These are phyloP conservation scores for Leishmania mexicana DNA, from an alignment of 208 protist genomes.

Conservation along the genomic window DNA sequence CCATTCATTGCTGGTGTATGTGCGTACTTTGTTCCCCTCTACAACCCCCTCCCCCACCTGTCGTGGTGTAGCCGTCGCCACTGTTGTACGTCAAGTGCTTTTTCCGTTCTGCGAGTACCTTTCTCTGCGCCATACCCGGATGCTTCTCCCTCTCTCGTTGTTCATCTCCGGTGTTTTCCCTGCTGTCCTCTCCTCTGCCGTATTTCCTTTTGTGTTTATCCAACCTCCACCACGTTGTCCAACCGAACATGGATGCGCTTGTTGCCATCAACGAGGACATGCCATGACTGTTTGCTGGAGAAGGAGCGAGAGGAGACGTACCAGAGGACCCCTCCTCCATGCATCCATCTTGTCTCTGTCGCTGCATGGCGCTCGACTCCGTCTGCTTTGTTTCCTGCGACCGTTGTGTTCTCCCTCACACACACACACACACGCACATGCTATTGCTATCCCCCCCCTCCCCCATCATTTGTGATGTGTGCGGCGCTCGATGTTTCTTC, in stretches of 20 bases:
- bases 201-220: neutral
- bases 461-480: no score
- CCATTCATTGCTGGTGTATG: neutral
- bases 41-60: neutral
- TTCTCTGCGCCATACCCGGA: no score
- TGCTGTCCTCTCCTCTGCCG: neutral
- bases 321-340: neutral
- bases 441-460: no score
- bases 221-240: no score
- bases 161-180: neutral
- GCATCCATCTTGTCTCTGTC: neutral
- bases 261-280: no score
- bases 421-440: constrained; percentile 1
- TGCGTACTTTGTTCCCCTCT: neutral
- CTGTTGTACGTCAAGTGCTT: neutral
- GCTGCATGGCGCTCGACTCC: neutral
- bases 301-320: neutral
- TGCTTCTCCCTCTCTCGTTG: no score
- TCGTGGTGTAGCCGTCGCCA: neutral
- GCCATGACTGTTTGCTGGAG: neutral
- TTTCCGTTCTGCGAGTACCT: neutral
- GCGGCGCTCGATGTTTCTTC: no score
- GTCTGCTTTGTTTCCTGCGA: neutral
- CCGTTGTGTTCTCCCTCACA: neutral
- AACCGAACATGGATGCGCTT: no score